Evolutionary conservation across 2,329 filamentous ascomycete genomes (phyloP), one percentile per base, ranked within the genome.

Genomic region (Pleomassaria siparia): DNA sequence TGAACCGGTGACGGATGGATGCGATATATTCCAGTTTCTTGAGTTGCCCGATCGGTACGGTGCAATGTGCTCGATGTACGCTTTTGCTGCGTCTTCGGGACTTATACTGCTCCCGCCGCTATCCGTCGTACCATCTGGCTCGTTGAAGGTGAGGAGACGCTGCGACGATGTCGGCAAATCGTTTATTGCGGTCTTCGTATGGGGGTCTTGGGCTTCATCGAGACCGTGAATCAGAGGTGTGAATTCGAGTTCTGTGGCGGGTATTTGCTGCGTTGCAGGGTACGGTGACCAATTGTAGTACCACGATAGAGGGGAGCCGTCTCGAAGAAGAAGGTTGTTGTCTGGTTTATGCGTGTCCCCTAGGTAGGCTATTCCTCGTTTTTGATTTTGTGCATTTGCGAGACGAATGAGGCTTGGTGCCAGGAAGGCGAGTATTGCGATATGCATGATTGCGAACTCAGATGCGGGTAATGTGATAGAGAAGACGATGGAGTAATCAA

Each of bases 201-300:
- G 72, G 18, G 73, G 60, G 43, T 76, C 51, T 35, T 63, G 44
- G 15, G 60, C 69, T 24, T 59, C 68, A 3, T 74, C 53, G 9
- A 82, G 74, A 21, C 87, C 87, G 83, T 87, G 91, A 49, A 91
- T 81, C 86, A 91, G 89, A 35, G 89, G 89, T 1, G 91, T 81
- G 66, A 90, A 94, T 66, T 89, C 80, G 52, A 92, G 82, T 2
- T 58, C 64, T 69, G 72, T 0, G 73, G 59, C 6, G 60, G 69
- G 66, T 20, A 72, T 60, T 60, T 80, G 83, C 35, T 74, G 72
- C 80, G 79, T 4, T 84, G 86, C 18, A 66, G 69, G 40, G 75
- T 72, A 70, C 12, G 78, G 67, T 16, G 73, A 72, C 72, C 91
- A 94, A 73, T 91, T 92, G 78, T 92, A 94, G 76, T 94, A 94